A percentile compares a stretch with the other conserved stretches of the same genome.
Evolutionary conservation across 257 asterid species (phyloP).

Genomic region (Jasminum sambac): DNA sequence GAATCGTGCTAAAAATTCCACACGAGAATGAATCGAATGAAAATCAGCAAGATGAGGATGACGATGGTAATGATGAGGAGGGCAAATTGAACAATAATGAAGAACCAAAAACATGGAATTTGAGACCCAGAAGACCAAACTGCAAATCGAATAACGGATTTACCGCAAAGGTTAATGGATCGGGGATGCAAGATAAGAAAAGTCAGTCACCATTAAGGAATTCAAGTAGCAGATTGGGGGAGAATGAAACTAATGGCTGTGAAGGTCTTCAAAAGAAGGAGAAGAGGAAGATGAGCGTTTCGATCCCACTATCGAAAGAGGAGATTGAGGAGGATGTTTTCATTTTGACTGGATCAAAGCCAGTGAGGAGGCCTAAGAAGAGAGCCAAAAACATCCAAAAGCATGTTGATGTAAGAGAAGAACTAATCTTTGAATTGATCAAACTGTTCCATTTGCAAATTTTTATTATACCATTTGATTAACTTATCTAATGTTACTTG

Average conservation of each 20-base stretch:
- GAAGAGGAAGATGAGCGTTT: slow-evolving; percentile 37
- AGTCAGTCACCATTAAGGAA: slow-evolving; percentile 28
- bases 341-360: slow-evolving; percentile 52
- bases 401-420: slow-evolving; percentile 49
- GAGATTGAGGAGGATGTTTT: slow-evolving; percentile 69
- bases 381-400: slow-evolving; percentile 50
- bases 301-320: slow-evolving; percentile 36
- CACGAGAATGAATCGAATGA: slow-evolving; percentile 11
- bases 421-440: neutral
- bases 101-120: slow-evolving; percentile 54
- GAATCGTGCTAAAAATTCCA: slow-evolving; percentile 36
- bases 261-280: slow-evolving; percentile 32
- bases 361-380: slow-evolving; percentile 65
- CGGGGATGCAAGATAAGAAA: slow-evolving; percentile 25
- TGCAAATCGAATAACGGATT: slow-evolving; percentile 29
- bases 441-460: neutral
- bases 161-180: slow-evolving; percentile 2
- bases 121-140: slow-evolving; percentile 53
- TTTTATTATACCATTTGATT: neutral
- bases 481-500: neutral
- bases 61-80: slow-evolving; percentile 18
- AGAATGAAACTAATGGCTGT: slow-evolving; percentile 17
- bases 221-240: slow-evolving; percentile 17
- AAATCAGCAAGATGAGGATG: slow-evolving; percentile 3
- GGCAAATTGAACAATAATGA: slow-evolving; percentile 16